These are phyloP conservation scores for Acacia acuminata DNA, from an alignment of 306 rosid genomes.

Conservation along the genomic window DNA sequence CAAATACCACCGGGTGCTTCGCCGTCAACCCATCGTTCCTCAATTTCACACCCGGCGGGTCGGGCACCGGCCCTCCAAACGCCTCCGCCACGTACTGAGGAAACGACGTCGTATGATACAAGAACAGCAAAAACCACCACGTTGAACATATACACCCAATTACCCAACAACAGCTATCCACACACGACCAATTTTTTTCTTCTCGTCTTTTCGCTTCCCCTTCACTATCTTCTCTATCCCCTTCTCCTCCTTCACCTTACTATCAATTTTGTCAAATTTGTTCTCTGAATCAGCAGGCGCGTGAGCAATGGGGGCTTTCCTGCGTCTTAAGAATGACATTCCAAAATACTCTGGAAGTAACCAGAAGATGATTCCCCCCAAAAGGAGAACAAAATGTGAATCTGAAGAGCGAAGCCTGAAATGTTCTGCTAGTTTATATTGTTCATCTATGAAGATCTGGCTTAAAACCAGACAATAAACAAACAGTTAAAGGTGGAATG, in stretches of 20 bases:
- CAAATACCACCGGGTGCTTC: constrained; percentile 3
- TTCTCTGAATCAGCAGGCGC: not conserved
- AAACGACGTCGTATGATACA: not conserved
- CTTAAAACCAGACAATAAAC: not conserved
- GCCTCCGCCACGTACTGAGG: constrained; percentile 6
- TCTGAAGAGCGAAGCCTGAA: not conserved
- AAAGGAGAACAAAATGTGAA: not conserved
- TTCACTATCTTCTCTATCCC: not conserved
- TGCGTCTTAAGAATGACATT: not conserved
- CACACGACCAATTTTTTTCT: not conserved
- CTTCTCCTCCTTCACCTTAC: not conserved
- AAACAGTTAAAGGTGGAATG: not conserved
- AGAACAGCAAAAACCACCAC: not conserved
- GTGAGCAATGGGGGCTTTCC: not conserved
- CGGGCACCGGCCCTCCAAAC: not conserved
- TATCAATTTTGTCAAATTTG: not conserved
- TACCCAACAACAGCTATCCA: constrained; percentile 4
- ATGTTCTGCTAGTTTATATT: not conserved
- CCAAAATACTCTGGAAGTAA: not conserved
- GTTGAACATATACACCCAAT: not conserved
- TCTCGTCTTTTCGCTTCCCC: not conserved
- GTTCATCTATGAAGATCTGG: not conserved
- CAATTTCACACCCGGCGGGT: not conserved
- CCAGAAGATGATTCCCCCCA: not conserved
- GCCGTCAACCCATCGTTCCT: not conserved